These are phyloP conservation scores for Cicer bijugum DNA, from an alignment of 306 rosid genomes.

Conservation along the genomic window DNA sequence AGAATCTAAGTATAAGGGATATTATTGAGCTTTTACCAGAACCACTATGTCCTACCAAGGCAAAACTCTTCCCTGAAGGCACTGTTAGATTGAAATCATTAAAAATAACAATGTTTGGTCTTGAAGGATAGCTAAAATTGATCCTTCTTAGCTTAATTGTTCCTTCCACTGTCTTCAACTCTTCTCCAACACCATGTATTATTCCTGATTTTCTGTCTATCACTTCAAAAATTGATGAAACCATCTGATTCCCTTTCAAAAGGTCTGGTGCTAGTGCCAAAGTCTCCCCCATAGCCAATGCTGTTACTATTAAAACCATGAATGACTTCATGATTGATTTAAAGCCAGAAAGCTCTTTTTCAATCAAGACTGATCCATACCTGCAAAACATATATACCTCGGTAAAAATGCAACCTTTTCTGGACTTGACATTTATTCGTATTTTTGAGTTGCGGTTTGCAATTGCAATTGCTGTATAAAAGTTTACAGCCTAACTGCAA, in stretches of 20 bases:
- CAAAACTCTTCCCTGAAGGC: conserved; percentile 67
- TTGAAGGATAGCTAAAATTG: conserved; percentile 76
- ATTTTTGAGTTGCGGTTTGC: too few relatives aligned
- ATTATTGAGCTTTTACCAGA: conserved; percentile 93
- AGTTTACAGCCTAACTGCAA: too few relatives aligned
- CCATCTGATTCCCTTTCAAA: conserved; percentile 89
- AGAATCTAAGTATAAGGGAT: conserved; percentile 79
- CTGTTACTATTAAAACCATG: conserved; percentile 87
- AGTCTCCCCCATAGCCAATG: conserved; percentile 92
- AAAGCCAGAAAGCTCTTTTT: conserved; percentile 72
- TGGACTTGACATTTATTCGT: too few relatives aligned
- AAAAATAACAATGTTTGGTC: conserved; percentile 77
- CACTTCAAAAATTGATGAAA: conserved; percentile 79
- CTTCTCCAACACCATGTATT: conserved; percentile 64
- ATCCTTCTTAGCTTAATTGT: conserved; percentile 68
- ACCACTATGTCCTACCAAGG: conserved; percentile 92
- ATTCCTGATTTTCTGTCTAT: conserved; percentile 71
- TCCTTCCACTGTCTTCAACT: conserved; percentile 66
- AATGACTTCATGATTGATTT: conserved; percentile 84
- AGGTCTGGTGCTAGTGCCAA: conserved; percentile 88
- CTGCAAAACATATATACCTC: conserved; percentile 45
- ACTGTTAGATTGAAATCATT: conserved; percentile 69
- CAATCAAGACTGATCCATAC: conserved; percentile 90
- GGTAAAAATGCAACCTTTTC: too few relatives aligned
- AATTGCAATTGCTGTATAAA: too few relatives aligned